Percentiles rank a stretch among this genome's conserved stretches.
phyloP scores from a whole-genome alignment of 1,139 yeast genomes.

The Sugiyamaella novakii region DNA sequence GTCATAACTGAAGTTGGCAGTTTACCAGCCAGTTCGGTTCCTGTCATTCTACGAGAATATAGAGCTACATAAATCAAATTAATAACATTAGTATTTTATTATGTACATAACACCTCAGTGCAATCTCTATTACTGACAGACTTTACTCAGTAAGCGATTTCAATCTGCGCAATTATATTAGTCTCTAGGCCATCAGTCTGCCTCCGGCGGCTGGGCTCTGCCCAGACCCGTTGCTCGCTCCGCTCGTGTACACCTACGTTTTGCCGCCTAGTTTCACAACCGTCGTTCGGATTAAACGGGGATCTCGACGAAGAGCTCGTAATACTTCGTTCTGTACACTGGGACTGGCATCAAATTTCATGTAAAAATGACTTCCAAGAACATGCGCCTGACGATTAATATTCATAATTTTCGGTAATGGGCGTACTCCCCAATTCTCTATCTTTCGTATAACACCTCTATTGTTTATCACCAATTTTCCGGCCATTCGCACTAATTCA shows the following conservation, averaged over 20 bases:
- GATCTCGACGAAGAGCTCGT: slow-evolving; percentile 81
- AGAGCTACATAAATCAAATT: slow-evolving; percentile 42
- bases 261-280: slow-evolving; percentile 68
- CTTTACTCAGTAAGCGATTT: slow-evolving; percentile 13
- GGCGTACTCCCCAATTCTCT: slow-evolving; percentile 74
- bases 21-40: slow-evolving; percentile 95
- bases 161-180: slow-evolving; percentile 13
- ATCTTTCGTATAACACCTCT: slow-evolving; percentile 90
- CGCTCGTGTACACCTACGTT: slow-evolving; percentile 31
- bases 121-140: no score
- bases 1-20: slow-evolving; percentile 96
- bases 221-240: slow-evolving; percentile 7
- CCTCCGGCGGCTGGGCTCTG: slow-evolving; percentile 13
- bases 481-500: slow-evolving; percentile 75
- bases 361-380: slow-evolving; percentile 83
- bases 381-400: slow-evolving; percentile 89
- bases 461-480: slow-evolving; percentile 77
- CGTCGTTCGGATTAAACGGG: slow-evolving; percentile 81
- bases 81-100: slow-evolving; percentile 9
- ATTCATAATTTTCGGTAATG: slow-evolving; percentile 77
- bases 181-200: background rate
- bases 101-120: no score
- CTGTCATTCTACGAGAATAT: slow-evolving; percentile 92
- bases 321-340: slow-evolving; percentile 84
- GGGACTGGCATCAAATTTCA: slow-evolving; percentile 84